Percentiles rank a stretch among this genome's conserved stretches.
phyloP scores from a whole-genome alignment of 306 rosid genomes.

The Glycyrrhiza uralensis region DNA sequence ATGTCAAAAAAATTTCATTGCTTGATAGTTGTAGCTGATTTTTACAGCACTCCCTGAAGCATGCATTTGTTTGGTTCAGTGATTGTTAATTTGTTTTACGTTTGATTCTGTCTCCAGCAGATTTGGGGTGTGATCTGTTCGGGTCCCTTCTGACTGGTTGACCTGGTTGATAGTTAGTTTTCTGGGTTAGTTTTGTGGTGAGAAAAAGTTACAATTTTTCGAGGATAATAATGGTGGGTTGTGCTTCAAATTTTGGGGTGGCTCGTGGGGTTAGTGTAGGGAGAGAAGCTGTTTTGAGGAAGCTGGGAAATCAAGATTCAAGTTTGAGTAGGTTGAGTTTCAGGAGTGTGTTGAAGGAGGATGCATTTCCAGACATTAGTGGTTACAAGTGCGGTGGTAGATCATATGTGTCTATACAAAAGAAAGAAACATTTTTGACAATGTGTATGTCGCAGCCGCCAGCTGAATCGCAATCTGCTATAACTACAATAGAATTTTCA shows the following conservation, averaged over 20 bases:
- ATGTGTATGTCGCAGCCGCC: constrained; percentile 44
- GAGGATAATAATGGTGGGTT: constrained; percentile 57
- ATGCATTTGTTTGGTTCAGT: constrained; percentile 15
- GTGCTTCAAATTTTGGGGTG: constrained; percentile 43
- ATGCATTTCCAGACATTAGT: constrained; percentile 33
- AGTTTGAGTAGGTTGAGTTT: constrained; percentile 38
- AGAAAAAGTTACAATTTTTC: neutral
- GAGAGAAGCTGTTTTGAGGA: constrained; percentile 44
- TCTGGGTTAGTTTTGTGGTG: constrained; percentile 20
- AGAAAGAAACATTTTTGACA: constrained; percentile 29
- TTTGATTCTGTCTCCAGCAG: constrained; percentile 17
- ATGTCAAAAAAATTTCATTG: neutral
- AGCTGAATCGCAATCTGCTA: constrained; percentile 38
- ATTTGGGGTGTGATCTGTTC: constrained; percentile 11
- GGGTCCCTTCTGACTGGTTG: neutral
- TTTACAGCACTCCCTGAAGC: neutral
- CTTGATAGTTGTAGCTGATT: neutral
- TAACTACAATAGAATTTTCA: constrained; percentile 31
- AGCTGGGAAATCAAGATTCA: constrained; percentile 32
- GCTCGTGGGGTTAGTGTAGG: constrained; percentile 34
- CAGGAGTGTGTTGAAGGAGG: constrained; percentile 41
- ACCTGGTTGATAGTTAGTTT: neutral
- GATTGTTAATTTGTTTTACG: neutral
- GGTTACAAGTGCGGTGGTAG: constrained; percentile 27
- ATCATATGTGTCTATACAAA: constrained; percentile 23